phyloP scores from a whole-genome alignment of 352 stramenopile genomes.

The Phytophthora brassicae region DNA sequence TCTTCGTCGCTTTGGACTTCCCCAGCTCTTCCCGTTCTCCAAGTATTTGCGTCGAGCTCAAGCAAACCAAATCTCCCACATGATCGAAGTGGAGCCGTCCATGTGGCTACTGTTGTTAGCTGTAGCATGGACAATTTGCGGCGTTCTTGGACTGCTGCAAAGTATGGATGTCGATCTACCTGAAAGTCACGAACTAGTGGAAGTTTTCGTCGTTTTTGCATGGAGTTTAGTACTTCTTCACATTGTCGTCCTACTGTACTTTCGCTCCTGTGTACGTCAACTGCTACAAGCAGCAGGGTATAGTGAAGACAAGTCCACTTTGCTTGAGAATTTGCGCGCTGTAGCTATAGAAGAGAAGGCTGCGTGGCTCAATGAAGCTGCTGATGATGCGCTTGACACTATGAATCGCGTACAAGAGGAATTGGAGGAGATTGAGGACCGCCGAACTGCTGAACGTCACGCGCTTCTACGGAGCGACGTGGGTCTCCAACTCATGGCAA shows the following conservation, averaged over 20 bases:
- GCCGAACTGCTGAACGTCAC: slow-evolving; percentile 1
- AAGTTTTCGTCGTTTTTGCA: slow-evolving; percentile 33
- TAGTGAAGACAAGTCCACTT: slow-evolving; percentile 7
- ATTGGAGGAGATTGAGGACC: slow-evolving; percentile 24
- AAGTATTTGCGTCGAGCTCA: slow-evolving; percentile 77
- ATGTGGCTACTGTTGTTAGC: slow-evolving; percentile 61
- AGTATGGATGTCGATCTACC: slow-evolving; percentile 11
- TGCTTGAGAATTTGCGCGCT: slow-evolving; percentile 2
- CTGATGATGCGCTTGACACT: slow-evolving; percentile 16
- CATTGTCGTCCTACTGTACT: slow-evolving; percentile 42
- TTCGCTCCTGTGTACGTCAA: slow-evolving; percentile 31
- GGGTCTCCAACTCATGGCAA: slow-evolving; percentile 23
- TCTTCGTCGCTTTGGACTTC: too few species aligned
- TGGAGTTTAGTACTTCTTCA: slow-evolving; percentile 38
- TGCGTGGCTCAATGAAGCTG: slow-evolving; percentile 22
- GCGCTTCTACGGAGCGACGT: slow-evolving; percentile 13
- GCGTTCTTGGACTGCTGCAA: slow-evolving; percentile 13
- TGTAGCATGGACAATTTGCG: slow-evolving; percentile 47
- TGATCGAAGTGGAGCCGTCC: slow-evolving; percentile 76
- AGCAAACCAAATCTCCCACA: slow-evolving; percentile 77
- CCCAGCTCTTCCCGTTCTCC: too few species aligned
- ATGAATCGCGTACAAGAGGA: slow-evolving; percentile 25
- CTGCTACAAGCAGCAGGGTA: slow-evolving; percentile 39
- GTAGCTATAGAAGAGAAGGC: slow-evolving; percentile 21
- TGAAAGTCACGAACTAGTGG: slow-evolving; percentile 32